A percentile compares a stretch with the other conserved stretches of the same genome.
phyloP scores from a whole-genome alignment of 768 basidiomycete species.

The Rhizopogon vulgaris region DNA sequence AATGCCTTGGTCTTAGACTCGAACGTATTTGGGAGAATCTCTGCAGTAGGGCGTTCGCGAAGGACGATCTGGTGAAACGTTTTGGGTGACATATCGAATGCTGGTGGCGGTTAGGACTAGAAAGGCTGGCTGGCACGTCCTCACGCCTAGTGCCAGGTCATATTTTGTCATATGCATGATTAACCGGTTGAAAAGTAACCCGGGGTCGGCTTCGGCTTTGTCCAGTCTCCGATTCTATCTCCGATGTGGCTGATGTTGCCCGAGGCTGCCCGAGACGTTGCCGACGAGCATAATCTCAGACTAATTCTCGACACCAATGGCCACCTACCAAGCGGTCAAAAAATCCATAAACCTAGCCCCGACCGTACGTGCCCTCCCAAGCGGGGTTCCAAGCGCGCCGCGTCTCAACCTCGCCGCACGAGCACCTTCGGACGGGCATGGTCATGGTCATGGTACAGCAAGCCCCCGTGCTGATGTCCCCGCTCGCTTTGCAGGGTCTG shows the following conservation, averaged over 20 bases:
- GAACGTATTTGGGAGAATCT: conserved; percentile 74
- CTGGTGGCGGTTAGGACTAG: background rate
- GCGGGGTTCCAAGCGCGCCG: conserved; percentile 74
- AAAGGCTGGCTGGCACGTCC: background rate
- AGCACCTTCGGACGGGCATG: conserved; percentile 53
- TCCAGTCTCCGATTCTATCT: no score
- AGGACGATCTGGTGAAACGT: conserved; percentile 68
- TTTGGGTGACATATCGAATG: conserved; percentile 13
- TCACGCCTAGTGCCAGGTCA: background rate
- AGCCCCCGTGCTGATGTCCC: conserved; percentile 57
- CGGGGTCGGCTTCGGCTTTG: no score
- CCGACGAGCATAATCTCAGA: no score
- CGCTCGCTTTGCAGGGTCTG: conserved; percentile 57
- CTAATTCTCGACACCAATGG: conserved; percentile 26
- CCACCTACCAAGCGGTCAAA: conserved; percentile 68
- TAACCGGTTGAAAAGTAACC: no score
- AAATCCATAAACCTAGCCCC: conserved; percentile 79
- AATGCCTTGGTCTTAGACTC: conserved; percentile 48
- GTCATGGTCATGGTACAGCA: conserved; percentile 46
- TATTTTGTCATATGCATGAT: no score
- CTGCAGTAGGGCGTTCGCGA: conserved; percentile 61
- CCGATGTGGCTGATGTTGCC: no score
- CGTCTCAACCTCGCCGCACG: conserved; percentile 68
- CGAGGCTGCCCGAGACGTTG: no score
- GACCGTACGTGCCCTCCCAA: conserved; percentile 71